phyloP scores from a whole-genome alignment of 1,139 yeast genomes.

The Ogataea hybrid region DNA sequence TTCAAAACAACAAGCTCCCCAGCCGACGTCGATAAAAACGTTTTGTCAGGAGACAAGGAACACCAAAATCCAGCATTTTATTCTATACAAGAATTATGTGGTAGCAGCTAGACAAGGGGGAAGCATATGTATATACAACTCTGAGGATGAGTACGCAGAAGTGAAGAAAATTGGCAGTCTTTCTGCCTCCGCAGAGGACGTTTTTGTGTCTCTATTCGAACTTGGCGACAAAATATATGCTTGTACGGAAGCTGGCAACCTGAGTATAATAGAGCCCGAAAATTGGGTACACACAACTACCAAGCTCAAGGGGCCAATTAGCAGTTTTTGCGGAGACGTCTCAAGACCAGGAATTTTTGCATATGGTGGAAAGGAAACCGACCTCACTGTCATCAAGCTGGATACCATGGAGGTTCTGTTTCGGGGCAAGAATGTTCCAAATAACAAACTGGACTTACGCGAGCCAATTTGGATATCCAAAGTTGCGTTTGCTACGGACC shows the following conservation, averaged over 20 bases:
- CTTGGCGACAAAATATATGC: conserved; percentile 30
- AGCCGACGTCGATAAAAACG: conserved; percentile 35
- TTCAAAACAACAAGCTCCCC: conserved; percentile 43
- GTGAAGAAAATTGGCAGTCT: conserved; percentile 15
- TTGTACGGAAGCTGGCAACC: conserved; percentile 48
- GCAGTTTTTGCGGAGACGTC: conserved; percentile 47
- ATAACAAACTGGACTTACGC: conserved; percentile 60
- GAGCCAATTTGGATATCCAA: conserved; percentile 66
- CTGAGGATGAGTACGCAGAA: conserved; percentile 30
- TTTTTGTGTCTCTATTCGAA: conserved; percentile 27
- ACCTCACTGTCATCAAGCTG: conserved; percentile 51
- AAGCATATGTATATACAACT: conserved; percentile 36
- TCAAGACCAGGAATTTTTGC: conserved; percentile 51
- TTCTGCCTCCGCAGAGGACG: conserved; percentile 18
- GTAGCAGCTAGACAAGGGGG: conserved; percentile 47
- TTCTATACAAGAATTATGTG: conserved; percentile 33
- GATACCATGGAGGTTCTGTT: conserved; percentile 38
- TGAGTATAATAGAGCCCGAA: conserved; percentile 40
- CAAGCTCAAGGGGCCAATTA: conserved; percentile 42
- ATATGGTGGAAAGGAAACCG: conserved; percentile 73
- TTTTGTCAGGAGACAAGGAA: conserved; percentile 34
- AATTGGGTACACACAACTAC: conserved; percentile 34
- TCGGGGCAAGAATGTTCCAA: conserved; percentile 64
- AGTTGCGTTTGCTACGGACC: conserved; percentile 41
- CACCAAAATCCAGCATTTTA: conserved; percentile 25